Percentiles rank a stretch among this genome's conserved stretches.
phyloP scores from a whole-genome alignment of 2,329 filamentous ascomycete genomes.

The Aspergillus flavus region DNA sequence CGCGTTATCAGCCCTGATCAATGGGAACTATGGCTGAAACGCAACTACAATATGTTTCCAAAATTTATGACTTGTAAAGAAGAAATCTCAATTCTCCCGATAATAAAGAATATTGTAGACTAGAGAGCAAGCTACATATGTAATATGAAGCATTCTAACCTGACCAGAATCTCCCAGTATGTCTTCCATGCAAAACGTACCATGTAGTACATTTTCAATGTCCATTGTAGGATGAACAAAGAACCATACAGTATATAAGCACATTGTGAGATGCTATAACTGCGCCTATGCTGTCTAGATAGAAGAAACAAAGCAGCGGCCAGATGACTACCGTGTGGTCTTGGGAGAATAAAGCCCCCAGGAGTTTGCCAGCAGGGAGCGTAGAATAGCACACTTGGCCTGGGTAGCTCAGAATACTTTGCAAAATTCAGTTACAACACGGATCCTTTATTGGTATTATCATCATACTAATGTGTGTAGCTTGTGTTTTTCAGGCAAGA shows the following conservation, averaged over 20 bases:
- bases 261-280: not conserved
- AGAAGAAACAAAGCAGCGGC: not conserved
- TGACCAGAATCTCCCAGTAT: not conserved
- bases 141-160: not conserved
- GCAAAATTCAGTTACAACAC: not conserved
- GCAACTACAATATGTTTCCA: not conserved
- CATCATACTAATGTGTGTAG: not conserved
- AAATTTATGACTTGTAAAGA: not conserved
- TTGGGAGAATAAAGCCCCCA: not conserved
- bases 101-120: not conserved
- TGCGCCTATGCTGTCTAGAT: not conserved
- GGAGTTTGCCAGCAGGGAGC: not conserved
- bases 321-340: conserved; percentile 13
- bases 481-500: not conserved
- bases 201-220: not conserved
- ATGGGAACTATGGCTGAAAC: not conserved
- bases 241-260: not conserved
- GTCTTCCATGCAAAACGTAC: not conserved
- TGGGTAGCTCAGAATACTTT: too few species aligned
- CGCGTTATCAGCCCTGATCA: not conserved
- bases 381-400: not conserved
- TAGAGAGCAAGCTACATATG: too few species aligned
- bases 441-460: not conserved
- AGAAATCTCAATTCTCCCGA: not conserved
- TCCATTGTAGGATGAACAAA: not conserved